A percentile compares a stretch with the other conserved stretches of the same genome.
These are phyloP conservation scores for Quercus ilex DNA, from an alignment of 306 rosid genomes.

Conservation along the genomic window DNA sequence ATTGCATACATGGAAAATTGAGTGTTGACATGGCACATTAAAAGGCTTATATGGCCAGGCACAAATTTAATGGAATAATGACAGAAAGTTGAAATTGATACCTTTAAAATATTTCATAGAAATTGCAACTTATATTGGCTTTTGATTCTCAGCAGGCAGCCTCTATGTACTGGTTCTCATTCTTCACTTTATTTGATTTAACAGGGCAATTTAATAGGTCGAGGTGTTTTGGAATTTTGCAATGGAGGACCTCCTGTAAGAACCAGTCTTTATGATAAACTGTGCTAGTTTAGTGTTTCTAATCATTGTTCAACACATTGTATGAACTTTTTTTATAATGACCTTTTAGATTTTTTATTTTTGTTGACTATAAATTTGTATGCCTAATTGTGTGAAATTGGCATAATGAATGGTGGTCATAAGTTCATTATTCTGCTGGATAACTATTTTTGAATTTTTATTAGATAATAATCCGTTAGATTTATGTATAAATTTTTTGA, in stretches of 20 bases:
- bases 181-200: conserved; percentile 14
- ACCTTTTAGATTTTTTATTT: not conserved
- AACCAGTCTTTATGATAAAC: conserved; percentile 1
- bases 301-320: not conserved
- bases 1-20: too few species aligned
- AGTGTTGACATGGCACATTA: too few species aligned
- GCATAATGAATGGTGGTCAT: not conserved
- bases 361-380: not conserved
- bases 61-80: too few species aligned
- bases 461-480: not conserved
- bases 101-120: too few species aligned
- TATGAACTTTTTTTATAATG: not conserved
- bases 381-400: not conserved
- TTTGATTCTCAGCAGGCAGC: not conserved
- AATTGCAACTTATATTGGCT: not conserved
- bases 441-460: not conserved
- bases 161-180: not conserved
- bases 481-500: not conserved
- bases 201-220: conserved; percentile 87
- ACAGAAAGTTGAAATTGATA: too few species aligned
- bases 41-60: too few species aligned
- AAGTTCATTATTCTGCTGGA: not conserved
- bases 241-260: conserved; percentile 79
- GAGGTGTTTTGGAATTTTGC: conserved; percentile 80
- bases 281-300: not conserved